A percentile compares a stretch with the other conserved stretches of the same genome.
Evolutionary conservation across 169 alveolate genomes (phyloP).

Genomic region (Plasmodium gonderi): DNA sequence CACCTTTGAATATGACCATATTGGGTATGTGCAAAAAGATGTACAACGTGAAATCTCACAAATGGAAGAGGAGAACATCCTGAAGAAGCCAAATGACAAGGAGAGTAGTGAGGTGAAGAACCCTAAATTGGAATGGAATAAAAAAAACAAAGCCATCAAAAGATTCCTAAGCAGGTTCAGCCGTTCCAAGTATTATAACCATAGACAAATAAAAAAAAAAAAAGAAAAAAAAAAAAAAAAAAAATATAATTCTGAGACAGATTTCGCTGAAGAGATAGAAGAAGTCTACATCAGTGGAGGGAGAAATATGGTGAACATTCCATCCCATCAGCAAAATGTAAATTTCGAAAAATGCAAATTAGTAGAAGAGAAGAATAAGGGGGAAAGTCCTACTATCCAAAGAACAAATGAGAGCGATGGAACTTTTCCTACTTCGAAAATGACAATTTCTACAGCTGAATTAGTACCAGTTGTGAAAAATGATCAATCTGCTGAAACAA

Average conservation of each 20-base stretch:
- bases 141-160: neutral
- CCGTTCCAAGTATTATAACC: neutral
- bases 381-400: neutral
- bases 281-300: no score
- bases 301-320: neutral
- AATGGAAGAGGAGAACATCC: no score
- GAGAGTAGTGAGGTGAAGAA: neutral
- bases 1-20: constrained; percentile 12
- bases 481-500: neutral
- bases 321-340: neutral
- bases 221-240: neutral
- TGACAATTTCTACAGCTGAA: neutral
- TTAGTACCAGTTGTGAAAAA: neutral
- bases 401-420: neutral
- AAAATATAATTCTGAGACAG: no score
- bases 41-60: no score
- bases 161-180: neutral
- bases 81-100: neutral
- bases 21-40: neutral
- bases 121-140: neutral
- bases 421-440: neutral
- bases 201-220: neutral
- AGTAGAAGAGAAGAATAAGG: neutral
- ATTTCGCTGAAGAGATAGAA: no score
- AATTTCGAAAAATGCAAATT: neutral